A percentile compares a stretch with the other conserved stretches of the same genome.
Evolutionary conservation across 2,329 filamentous ascomycete species (phyloP).

Genomic region (Fusarium duplospermum): DNA sequence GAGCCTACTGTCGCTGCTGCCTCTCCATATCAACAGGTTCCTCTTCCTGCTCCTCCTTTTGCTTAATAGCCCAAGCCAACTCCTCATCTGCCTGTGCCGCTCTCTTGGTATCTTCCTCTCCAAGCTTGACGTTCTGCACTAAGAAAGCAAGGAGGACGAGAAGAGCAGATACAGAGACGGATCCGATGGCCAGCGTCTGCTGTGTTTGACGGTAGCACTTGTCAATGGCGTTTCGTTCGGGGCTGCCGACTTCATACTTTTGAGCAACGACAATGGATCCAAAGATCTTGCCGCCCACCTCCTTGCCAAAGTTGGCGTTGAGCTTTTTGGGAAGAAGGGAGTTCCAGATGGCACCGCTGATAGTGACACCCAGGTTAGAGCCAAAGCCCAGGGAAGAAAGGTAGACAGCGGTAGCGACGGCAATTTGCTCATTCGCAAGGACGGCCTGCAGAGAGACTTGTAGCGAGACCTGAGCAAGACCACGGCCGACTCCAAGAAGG

Average conservation of each 20-base stretch:
- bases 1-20: not conserved
- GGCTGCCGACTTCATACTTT: constrained; percentile 10
- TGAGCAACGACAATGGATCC: constrained; percentile 27
- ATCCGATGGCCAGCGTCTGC: constrained; percentile 29
- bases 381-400: constrained; percentile 27
- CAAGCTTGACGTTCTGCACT: constrained; percentile 18
- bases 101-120: constrained; percentile 27
- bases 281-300: constrained; percentile 22
- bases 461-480: constrained; percentile 14
- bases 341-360: constrained; percentile 36
- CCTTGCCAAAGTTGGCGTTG: constrained; percentile 5
- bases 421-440: constrained; percentile 23
- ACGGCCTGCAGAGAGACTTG: constrained; percentile 27
- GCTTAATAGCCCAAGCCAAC: constrained; percentile 31
- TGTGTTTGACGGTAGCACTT: constrained; percentile 27
- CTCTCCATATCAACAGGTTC: not conserved
- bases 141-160: constrained; percentile 15
- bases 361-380: constrained; percentile 27
- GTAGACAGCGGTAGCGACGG: constrained; percentile 29
- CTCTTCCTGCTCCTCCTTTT: constrained; percentile 8
- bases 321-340: constrained; percentile 26
- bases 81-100: constrained; percentile 27
- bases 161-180: constrained; percentile 15
- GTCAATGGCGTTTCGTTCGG: constrained; percentile 16
- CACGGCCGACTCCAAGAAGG: constrained; percentile 27